These are phyloP conservation scores for Kluyveromyces siamensis DNA, from an alignment of 805 yeast species.

Conservation along the genomic window DNA sequence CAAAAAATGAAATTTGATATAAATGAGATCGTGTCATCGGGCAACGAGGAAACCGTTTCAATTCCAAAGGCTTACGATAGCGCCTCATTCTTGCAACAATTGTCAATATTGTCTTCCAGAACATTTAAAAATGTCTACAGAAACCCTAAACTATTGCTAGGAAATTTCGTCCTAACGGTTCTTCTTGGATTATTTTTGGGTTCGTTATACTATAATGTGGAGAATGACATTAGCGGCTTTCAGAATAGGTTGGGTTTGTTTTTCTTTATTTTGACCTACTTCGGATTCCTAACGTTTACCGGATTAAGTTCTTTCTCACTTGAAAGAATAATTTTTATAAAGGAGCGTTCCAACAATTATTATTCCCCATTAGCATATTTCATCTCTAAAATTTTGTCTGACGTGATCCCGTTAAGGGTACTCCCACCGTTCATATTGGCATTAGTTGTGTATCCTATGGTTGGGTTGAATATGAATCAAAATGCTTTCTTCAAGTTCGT, in stretches of 20 bases:
- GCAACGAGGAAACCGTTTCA: slow-evolving; percentile 1
- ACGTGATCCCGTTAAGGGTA: slow-evolving; percentile 82
- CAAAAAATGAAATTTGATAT: slow-evolving; percentile 10
- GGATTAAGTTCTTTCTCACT: slow-evolving; percentile 82
- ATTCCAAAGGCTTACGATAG: slow-evolving; percentile 11
- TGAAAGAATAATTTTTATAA: slow-evolving; percentile 80
- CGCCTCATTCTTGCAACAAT: slow-evolving; percentile 58
- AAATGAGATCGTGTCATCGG: slow-evolving; percentile 16
- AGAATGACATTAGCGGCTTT: slow-evolving; percentile 90
- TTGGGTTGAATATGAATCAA: slow-evolving; percentile 74
- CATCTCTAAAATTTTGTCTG: slow-evolving; percentile 77
- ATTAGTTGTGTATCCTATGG: slow-evolving; percentile 79
- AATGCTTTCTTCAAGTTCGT: slow-evolving; percentile 65
- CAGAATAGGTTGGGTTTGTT: slow-evolving; percentile 92
- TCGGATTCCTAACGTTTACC: slow-evolving; percentile 90
- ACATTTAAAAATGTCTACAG: slow-evolving; percentile 89
- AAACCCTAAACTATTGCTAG: slow-evolving; percentile 79
- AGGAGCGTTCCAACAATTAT: slow-evolving; percentile 92
- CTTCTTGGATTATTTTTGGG: slow-evolving; percentile 81
- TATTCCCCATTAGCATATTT: slow-evolving; percentile 84
- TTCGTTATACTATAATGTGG: slow-evolving; percentile 67
- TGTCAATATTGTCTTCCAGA: slow-evolving; percentile 68
- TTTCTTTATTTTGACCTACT: slow-evolving; percentile 81
- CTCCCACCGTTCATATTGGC: slow-evolving; percentile 84
- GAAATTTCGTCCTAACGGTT: slow-evolving; percentile 73